Evolutionary conservation across 1,284 basidiomycete genomes (phyloP).

Genomic region (Apiotrichum gamsii): DNA sequence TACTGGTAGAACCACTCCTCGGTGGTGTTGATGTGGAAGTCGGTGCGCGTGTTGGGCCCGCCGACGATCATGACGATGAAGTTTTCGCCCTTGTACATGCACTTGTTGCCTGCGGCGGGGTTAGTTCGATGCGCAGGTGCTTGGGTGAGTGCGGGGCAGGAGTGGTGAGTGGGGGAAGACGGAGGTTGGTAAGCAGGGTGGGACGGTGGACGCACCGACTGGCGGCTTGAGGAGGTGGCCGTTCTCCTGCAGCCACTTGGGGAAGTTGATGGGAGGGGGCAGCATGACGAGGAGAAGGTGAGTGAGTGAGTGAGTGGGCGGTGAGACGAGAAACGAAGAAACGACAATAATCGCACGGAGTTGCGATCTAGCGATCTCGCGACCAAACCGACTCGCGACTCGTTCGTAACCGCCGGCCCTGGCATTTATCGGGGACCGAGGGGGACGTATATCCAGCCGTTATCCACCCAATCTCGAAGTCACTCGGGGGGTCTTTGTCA

Average conservation of each 20-base stretch:
- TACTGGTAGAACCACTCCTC: slow-evolving; percentile 98
- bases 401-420: background rate
- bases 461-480: no score
- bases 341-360: no score
- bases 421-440: no score
- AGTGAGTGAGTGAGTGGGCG: background rate
- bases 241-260: slow-evolving; percentile 77
- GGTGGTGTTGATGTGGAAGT: slow-evolving; percentile 90
- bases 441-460: no score
- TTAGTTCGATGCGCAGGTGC: no score
- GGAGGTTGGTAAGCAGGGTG: background rate
- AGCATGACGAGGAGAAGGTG: slow-evolving; percentile 20
- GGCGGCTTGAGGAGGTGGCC: slow-evolving; percentile 72
- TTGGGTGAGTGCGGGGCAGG: no score
- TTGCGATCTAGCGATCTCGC: background rate
- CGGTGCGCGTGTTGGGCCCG: slow-evolving; percentile 83
- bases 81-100: slow-evolving; percentile 74
- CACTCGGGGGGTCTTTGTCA: no score
- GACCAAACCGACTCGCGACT: background rate
- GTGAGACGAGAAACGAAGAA: background rate
- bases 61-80: slow-evolving; percentile 88
- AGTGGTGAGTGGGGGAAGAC: background rate
- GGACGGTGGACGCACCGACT: slow-evolving; percentile 52
- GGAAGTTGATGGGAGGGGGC: slow-evolving; percentile 66
- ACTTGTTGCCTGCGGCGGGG: slow-evolving; percentile 62